Evolutionary conservation across 2,329 filamentous ascomycete genomes (phyloP).

Genomic region (Verticillium longisporum): DNA sequence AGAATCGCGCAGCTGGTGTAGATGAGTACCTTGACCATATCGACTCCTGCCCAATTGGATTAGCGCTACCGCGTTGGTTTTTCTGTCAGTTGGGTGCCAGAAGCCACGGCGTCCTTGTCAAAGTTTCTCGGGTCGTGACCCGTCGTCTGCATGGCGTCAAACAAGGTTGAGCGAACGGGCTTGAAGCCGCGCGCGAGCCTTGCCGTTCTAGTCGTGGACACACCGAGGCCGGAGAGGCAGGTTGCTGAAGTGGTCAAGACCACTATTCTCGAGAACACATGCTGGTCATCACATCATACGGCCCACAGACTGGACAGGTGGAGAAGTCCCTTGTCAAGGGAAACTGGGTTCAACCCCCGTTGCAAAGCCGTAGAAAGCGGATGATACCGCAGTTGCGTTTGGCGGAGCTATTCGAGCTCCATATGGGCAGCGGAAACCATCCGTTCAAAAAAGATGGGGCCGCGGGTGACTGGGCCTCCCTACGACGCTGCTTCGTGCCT

Average conservation of each 20-base stretch:
- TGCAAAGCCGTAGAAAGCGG: neutral
- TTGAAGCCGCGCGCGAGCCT: neutral
- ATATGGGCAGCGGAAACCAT: neutral
- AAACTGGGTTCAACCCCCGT: neutral
- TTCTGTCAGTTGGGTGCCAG: neutral
- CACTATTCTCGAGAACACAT: neutral
- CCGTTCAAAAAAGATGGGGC: neutral
- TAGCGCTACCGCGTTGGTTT: neutral
- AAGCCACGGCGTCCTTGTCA: neutral
- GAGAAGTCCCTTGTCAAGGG: neutral
- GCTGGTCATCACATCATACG: neutral
- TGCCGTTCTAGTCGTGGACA: neutral
- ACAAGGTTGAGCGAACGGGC: conserved; percentile 9
- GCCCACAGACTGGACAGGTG: neutral
- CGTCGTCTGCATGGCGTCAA: conserved; percentile 13
- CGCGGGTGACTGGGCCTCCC: neutral
- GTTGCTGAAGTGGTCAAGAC: neutral
- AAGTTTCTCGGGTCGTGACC: neutral
- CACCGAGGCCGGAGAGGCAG: neutral
- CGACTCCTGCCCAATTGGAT: neutral
- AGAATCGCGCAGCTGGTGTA: neutral
- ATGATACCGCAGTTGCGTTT: neutral
- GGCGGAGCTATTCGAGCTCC: neutral
- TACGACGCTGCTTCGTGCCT: neutral
- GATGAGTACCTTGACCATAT: neutral